Base-by-base conservation (phyloP, 306 rosid genomes). In the Hippophae gyantsensis region DNA sequence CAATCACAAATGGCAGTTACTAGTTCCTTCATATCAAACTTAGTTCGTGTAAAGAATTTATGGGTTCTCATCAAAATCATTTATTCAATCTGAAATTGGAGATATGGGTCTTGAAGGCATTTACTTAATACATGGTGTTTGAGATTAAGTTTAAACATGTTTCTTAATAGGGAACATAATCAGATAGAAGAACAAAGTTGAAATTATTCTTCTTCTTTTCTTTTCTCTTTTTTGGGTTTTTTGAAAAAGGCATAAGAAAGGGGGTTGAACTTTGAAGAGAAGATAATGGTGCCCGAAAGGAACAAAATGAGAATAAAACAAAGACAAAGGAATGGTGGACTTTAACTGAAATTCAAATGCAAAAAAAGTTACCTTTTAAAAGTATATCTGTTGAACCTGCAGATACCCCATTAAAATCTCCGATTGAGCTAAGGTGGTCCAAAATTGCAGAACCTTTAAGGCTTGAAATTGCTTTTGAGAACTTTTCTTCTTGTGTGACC, bases 301-400 rank as follows among this genome's bases (percentile, higher is more conserved):
- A 11, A 10, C 12, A 48, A 41, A 26, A 11, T 7, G 54, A 9
- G 46, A 43, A 38, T 42, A 52, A 26, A 43, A 46, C 10, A 10
- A 61, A 61, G 25, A 26, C 23, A 57, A 74, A 56, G 3, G 51
- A 64, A 57, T 10, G 13, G 61, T 63, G 38, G 38, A 32, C 38
- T 4, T 18, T 61, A 57, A 54, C 66, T 48, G 61, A 60, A 75
- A 74, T 77, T 54, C 57, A 72, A 79, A 60, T 10, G 62, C 47
- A 44, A 65, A 72, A 3, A 42, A 9, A 54, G 23, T 49, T 56
- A 85, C 95, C 99, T 88, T 88, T 92, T 63, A 89, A 82, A 68
- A 88, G 82, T 9, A 77, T 66, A 68, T 84, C 95, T 54, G 80
- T 67, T 45, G 87, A 69, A 48, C 67, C 59, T 32, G 38, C 38